Conservation (phyloP, 2,329 filamentous ascomycete species). For the Mycosphaerella sp. region DNA sequence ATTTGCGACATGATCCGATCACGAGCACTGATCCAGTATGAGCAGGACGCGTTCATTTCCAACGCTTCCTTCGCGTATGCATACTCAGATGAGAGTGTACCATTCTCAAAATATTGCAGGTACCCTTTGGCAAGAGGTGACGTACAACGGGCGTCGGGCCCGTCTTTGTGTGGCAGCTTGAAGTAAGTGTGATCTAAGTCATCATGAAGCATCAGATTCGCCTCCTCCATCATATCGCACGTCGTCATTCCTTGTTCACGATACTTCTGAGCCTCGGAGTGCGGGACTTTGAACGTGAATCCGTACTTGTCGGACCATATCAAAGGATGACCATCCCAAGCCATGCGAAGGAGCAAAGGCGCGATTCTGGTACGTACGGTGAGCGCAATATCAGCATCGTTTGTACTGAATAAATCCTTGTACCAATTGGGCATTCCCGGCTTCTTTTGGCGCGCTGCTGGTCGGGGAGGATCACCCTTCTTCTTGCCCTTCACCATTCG, state of each 20-base stretch:
- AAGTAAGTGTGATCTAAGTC: slow-evolving; percentile 67
- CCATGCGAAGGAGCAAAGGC: slow-evolving; percentile 71
- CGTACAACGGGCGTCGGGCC: slow-evolving; percentile 72
- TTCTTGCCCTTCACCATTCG: slow-evolving; percentile 88
- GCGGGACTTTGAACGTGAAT: slow-evolving; percentile 80
- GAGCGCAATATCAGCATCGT: slow-evolving; percentile 61
- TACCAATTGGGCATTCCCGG: slow-evolving; percentile 96
- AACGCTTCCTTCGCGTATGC: slow-evolving; percentile 87
- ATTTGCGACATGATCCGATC: slow-evolving; percentile 93
- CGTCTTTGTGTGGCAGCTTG: slow-evolving; percentile 95
- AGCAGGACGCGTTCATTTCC: slow-evolving; percentile 98
- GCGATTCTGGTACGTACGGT: slow-evolving; percentile 84
- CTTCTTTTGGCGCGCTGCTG: slow-evolving; percentile 78
- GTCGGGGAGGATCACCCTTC: slow-evolving; percentile 71
- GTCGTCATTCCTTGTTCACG: slow-evolving; percentile 62
- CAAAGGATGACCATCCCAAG: slow-evolving; percentile 84
- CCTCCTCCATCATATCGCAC: slow-evolving; percentile 72
- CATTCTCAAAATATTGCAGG: slow-evolving; percentile 82
- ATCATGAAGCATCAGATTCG: slow-evolving; percentile 57
- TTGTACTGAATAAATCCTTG: slow-evolving; percentile 75
- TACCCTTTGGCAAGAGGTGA: slow-evolving; percentile 91
- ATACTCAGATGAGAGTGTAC: slow-evolving; percentile 79
- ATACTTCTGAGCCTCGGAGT: slow-evolving; percentile 58
- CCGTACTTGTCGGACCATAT: slow-evolving; percentile 91
- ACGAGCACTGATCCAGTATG: slow-evolving; percentile 96